phyloP scores from a whole-genome alignment of 495 filamentous ascomycete genomes.

The Cryomyces minteri region DNA sequence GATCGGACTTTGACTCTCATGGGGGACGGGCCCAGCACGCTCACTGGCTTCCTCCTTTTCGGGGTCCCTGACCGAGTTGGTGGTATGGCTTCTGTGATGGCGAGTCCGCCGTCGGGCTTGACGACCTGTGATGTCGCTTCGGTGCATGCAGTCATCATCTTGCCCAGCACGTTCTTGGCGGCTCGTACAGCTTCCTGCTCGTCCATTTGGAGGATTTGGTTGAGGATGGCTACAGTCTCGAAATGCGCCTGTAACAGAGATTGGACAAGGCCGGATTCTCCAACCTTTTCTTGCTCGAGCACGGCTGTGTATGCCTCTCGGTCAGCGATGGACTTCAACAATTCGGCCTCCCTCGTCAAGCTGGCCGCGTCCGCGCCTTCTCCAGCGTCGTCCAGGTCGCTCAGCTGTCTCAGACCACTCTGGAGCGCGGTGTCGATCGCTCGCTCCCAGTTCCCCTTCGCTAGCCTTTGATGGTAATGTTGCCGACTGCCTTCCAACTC shows the following conservation, averaged over 20 bases:
- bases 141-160: constrained; percentile 58
- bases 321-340: constrained; percentile 67
- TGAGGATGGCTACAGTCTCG: constrained; percentile 67
- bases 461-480: constrained; percentile 68
- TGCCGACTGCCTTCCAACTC: constrained; percentile 81
- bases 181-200: constrained; percentile 67
- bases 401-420: constrained; percentile 62
- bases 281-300: constrained; percentile 64
- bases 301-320: constrained; percentile 63
- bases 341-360: constrained; percentile 63
- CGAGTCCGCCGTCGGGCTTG: constrained; percentile 68
- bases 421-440: constrained; percentile 73
- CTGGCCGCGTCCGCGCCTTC: constrained; percentile 55
- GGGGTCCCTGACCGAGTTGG: constrained; percentile 52
- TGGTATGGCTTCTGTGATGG: constrained; percentile 41
- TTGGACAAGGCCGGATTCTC: constrained; percentile 61
- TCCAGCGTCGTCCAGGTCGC: constrained; percentile 44
- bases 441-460: constrained; percentile 70
- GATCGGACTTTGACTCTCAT: constrained; percentile 6
- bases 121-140: constrained; percentile 62
- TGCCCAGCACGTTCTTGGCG: constrained; percentile 59
- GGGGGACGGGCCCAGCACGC: constrained; percentile 19
- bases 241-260: constrained; percentile 77
- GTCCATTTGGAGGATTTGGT: constrained; percentile 59
- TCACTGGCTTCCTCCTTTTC: constrained; percentile 48